Percentiles rank a stretch among this genome's conserved stretches.
Evolutionary conservation across 805 yeast species (phyloP).

Genomic region (Isabelozyma gotoi): DNA sequence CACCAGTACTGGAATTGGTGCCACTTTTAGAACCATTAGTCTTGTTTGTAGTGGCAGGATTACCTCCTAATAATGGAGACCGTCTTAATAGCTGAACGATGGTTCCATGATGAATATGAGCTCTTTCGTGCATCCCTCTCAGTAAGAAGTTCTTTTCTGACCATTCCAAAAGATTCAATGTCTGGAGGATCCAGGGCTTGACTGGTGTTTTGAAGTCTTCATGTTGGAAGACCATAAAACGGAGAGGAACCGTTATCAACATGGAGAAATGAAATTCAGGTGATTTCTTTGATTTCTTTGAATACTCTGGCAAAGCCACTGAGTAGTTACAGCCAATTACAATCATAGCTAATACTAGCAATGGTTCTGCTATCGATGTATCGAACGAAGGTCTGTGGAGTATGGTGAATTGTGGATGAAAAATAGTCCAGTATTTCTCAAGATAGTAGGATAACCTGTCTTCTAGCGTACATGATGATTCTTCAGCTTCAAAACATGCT

Average conservation of each 20-base stretch:
- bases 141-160: conserved; percentile 73
- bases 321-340: conserved; percentile 53
- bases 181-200: conserved; percentile 71
- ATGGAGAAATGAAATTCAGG: conserved; percentile 44
- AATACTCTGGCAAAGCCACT: conserved; percentile 18
- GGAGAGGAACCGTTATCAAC: conserved; percentile 53
- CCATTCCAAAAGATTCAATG: conserved; percentile 70
- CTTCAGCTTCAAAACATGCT: conserved; percentile 22
- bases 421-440: conserved; percentile 54
- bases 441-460: conserved; percentile 36
- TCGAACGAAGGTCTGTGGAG: conserved; percentile 60
- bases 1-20: conserved; percentile 31
- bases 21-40: conserved; percentile 21
- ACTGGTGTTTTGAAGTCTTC: conserved; percentile 78
- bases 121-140: conserved; percentile 74
- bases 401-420: conserved; percentile 59
- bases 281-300: conserved; percentile 15
- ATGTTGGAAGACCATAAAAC: conserved; percentile 70
- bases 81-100: conserved; percentile 75
- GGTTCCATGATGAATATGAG: conserved; percentile 85
- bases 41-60: conserved; percentile 43
- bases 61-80: conserved; percentile 74
- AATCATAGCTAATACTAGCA: conserved; percentile 55
- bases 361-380: conserved; percentile 45
- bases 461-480: conserved; percentile 20